These are phyloP conservation scores for Bondarzewia mesenterica DNA, from an alignment of 1,284 basidiomycete species.

Conservation along the genomic window DNA sequence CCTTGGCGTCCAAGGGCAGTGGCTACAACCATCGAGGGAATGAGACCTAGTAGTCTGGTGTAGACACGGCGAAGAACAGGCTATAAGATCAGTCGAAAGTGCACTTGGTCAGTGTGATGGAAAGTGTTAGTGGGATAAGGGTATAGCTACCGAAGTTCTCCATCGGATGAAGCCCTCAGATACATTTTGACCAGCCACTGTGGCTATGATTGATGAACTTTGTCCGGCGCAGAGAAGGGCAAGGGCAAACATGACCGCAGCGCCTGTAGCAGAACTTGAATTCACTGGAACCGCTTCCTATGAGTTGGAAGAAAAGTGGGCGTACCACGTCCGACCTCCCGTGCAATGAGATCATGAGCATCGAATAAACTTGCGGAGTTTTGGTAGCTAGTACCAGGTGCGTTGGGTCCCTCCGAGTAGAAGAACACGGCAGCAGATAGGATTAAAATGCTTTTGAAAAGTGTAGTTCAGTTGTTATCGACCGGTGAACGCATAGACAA, in stretches of 20 bases:
- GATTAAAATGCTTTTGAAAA: slow-evolving; percentile 49
- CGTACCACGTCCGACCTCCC: slow-evolving; percentile 61
- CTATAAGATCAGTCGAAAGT: slow-evolving; percentile 27
- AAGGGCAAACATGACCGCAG: slow-evolving; percentile 81
- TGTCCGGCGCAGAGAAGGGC: slow-evolving; percentile 84
- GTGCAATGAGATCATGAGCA: slow-evolving; percentile 66
- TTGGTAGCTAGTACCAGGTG: no score
- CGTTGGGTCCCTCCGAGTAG: slow-evolving; percentile 35
- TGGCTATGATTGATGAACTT: slow-evolving; percentile 89
- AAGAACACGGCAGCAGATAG: slow-evolving; percentile 71
- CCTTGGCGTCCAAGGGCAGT: slow-evolving; percentile 68
- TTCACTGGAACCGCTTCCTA: slow-evolving; percentile 1
- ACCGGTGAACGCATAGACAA: not conserved
- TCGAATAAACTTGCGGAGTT: slow-evolving; percentile 74
- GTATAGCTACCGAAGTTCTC: slow-evolving; percentile 79
- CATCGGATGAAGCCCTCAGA: slow-evolving; percentile 92
- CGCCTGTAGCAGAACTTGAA: slow-evolving; percentile 30
- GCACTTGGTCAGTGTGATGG: not conserved
- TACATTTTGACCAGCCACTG: slow-evolving; percentile 87
- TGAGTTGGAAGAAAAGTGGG: not conserved
- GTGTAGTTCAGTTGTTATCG: not conserved
- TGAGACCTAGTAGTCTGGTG: slow-evolving; percentile 79
- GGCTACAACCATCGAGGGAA: slow-evolving; percentile 84
- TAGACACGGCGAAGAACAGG: slow-evolving; percentile 75
- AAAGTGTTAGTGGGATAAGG: no score